Percentiles rank a stretch among this genome's conserved stretches.
Conservation (phyloP, 2,329 filamentous ascomycete species). For the Neurospora sp. region DNA sequence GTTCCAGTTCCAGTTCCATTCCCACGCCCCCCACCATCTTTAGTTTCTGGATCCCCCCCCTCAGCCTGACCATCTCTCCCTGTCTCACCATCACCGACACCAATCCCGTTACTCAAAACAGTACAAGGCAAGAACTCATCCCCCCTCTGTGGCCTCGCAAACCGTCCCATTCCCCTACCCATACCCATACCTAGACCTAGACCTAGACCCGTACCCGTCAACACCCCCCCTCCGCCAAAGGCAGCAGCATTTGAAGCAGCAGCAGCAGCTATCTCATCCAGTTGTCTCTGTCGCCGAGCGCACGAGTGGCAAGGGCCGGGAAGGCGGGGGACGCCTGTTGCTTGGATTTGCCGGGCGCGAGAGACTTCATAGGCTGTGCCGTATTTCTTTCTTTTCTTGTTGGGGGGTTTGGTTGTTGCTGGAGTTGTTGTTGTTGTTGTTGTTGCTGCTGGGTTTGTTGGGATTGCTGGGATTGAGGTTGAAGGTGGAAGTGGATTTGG, state of each 20-base stretch:
- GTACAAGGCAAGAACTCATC: not conserved
- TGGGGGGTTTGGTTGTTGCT: not conserved
- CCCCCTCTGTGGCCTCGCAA: not conserved
- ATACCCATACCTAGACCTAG: not conserved
- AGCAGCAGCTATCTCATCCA: not conserved
- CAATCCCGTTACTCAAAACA: not conserved
- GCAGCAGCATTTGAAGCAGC: not conserved
- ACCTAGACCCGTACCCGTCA: not conserved
- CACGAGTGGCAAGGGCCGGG: not conserved
- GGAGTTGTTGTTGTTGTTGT: too few relatives aligned
- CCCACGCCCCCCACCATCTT: not conserved
- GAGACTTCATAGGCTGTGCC: not conserved
- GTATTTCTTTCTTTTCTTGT: not conserved
- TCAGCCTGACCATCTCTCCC: not conserved
- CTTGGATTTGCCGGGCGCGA: not conserved
- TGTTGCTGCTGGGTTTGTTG: not conserved
- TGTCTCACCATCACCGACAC: not conserved
- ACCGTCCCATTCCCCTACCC: not conserved
- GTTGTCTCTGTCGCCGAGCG: not conserved
- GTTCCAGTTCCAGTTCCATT: not conserved
- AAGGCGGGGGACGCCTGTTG: not conserved
- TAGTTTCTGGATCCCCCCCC: too few relatives aligned
- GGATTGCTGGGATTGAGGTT: not conserved
- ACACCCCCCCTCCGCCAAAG: not conserved
- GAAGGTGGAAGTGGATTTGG: not conserved